These are phyloP conservation scores for Phalaenopsis equestris DNA, from an alignment of 106 monocot species.

Conservation along the genomic window DNA sequence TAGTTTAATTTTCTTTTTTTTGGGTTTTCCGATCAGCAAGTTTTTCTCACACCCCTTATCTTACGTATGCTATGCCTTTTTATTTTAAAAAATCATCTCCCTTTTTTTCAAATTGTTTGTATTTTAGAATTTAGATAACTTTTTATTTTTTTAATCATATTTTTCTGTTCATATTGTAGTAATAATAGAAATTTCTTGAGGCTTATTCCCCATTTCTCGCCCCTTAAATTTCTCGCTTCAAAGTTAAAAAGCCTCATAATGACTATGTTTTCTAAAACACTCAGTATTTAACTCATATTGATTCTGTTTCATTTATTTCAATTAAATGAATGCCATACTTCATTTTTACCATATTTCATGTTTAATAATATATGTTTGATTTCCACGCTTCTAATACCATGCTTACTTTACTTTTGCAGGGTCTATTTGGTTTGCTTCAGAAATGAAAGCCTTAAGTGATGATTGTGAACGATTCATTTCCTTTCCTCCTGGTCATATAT, in stretches of 20 bases:
- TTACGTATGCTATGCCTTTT: no score
- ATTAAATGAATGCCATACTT: neutral
- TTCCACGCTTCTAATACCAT: neutral
- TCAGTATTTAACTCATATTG: neutral
- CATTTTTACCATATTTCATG: neutral
- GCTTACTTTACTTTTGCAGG: conserved; percentile 23
- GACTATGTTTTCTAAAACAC: neutral
- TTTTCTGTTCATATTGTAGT: neutral
- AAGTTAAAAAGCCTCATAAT: neutral
- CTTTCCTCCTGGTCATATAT: conserved; percentile 35
- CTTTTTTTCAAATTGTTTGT: neutral
- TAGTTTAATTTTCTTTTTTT: no score
- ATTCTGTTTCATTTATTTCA: neutral
- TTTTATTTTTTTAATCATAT: neutral
- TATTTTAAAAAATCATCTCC: no score
- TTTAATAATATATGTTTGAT: neutral
- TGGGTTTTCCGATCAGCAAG: no score
- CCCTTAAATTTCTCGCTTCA: neutral
- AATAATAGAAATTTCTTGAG: neutral
- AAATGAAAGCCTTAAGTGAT: conserved; percentile 75
- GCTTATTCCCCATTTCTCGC: neutral
- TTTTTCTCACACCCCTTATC: no score
- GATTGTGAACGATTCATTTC: conserved; percentile 40
- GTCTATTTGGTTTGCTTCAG: conserved; percentile 74
- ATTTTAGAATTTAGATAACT: neutral